These are phyloP conservation scores for Alternaria longipes DNA, from an alignment of 2,329 filamentous ascomycete species.

Conservation along the genomic window DNA sequence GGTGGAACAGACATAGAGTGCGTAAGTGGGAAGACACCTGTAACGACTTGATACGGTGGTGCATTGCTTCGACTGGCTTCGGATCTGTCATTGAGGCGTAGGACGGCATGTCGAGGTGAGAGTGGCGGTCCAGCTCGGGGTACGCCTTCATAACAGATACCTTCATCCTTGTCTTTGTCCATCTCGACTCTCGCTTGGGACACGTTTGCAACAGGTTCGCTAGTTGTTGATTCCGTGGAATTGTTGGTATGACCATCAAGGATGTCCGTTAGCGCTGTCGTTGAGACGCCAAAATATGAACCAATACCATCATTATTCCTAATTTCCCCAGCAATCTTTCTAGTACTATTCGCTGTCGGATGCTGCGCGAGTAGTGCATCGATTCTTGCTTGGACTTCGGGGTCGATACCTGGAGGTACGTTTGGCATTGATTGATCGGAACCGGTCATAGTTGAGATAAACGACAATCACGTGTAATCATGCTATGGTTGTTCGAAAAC, in stretches of 20 bases:
- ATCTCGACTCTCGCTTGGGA: not conserved
- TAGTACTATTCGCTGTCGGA: not conserved
- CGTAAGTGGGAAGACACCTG: not conserved
- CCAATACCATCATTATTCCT: accelerated
- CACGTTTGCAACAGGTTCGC: not conserved
- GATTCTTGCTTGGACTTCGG: accelerated
- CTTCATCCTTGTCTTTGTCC: not conserved
- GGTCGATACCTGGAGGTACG: not conserved
- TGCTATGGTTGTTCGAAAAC: not conserved
- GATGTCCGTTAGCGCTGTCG: too few species aligned
- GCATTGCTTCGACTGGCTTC: not conserved
- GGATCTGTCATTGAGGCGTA: not conserved
- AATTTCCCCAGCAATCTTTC: accelerated
- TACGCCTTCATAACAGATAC: not conserved
- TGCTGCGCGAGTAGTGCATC: not conserved
- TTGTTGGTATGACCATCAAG: not conserved
- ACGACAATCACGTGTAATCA: not conserved
- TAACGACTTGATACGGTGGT: not conserved
- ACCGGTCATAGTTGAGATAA: not conserved
- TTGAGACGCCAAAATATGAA: not conserved
- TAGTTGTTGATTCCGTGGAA: not conserved
- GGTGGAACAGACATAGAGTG: not conserved
- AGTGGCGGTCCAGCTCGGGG: too few species aligned
- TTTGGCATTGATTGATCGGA: not conserved
- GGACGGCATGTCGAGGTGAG: not conserved